Evolutionary conservation across 2,329 filamentous ascomycete species (phyloP).

Genomic region (Celoporthe dispersa): DNA sequence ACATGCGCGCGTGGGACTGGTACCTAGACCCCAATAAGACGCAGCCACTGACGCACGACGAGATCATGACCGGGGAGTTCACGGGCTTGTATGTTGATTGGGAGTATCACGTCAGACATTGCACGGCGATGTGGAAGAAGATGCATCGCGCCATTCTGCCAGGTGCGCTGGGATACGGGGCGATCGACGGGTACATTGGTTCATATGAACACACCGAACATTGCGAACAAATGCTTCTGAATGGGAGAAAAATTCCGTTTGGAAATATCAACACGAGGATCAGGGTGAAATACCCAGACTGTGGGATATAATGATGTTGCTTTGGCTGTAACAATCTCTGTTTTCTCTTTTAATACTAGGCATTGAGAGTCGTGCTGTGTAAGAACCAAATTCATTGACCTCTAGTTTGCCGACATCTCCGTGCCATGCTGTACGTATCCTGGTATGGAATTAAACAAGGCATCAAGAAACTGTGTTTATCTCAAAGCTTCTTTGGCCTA

Average conservation of each 20-base stretch:
- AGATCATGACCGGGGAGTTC: slow-evolving; percentile 27
- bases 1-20: slow-evolving; percentile 20
- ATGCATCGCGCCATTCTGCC: slow-evolving; percentile 30
- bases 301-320: slow-evolving; percentile 6
- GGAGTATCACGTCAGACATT: slow-evolving; percentile 33
- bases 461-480: too few relatives aligned
- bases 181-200: slow-evolving; percentile 33
- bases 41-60: slow-evolving; percentile 21
- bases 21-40: slow-evolving; percentile 28
- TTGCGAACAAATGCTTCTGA: slow-evolving; percentile 30
- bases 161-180: slow-evolving; percentile 5
- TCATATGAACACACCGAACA: slow-evolving; percentile 32
- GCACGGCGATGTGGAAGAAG: slow-evolving; percentile 34
- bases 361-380: too few relatives aligned
- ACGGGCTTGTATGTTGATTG: slow-evolving; percentile 29
- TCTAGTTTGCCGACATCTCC: too few relatives aligned
- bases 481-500: too few relatives aligned
- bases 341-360: too few relatives aligned
- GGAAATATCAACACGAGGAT: slow-evolving; percentile 28
- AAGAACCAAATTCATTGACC: too few relatives aligned
- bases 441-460: too few relatives aligned
- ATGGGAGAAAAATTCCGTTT: slow-evolving; percentile 23
- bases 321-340: too few relatives aligned
- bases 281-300: slow-evolving; percentile 28
- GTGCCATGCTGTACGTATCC: too few relatives aligned